These are phyloP conservation scores for Calonectria leucothoes DNA, from an alignment of 2,329 filamentous ascomycete species.

Conservation along the genomic window DNA sequence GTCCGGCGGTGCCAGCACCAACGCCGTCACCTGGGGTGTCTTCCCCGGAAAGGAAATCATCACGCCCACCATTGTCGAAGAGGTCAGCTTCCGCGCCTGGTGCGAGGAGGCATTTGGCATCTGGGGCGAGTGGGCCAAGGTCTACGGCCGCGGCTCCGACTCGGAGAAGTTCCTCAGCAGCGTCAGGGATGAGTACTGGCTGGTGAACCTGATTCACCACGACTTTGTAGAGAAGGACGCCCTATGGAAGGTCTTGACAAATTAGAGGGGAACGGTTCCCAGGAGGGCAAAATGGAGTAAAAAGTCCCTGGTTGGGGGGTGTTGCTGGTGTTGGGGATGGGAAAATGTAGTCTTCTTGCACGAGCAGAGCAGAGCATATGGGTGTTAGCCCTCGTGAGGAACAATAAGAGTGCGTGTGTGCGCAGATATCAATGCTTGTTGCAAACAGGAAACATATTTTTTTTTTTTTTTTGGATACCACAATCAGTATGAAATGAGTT, in stretches of 20 bases:
- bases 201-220: constrained; percentile 92
- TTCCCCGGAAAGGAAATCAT: constrained; percentile 97
- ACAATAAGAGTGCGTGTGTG: background rate
- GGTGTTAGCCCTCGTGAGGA: background rate
- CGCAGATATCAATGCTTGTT: background rate
- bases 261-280: constrained; percentile 37
- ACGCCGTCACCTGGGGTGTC: constrained; percentile 96
- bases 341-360: constrained; percentile 46
- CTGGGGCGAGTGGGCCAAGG: constrained; percentile 92
- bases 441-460: background rate
- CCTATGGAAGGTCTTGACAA: constrained; percentile 76
- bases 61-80: constrained; percentile 96
- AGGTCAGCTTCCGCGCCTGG: constrained; percentile 94
- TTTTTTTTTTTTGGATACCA: constrained; percentile 9
- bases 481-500: background rate
- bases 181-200: constrained; percentile 78
- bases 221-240: constrained; percentile 78
- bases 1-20: constrained; percentile 70
- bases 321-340: constrained; percentile 37
- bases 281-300: background rate
- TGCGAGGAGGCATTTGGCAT: constrained; percentile 95
- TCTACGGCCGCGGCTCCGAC: constrained; percentile 81
- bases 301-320: background rate
- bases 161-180: constrained; percentile 78
- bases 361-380: background rate